Evolutionary conservation across 345 rosid species (phyloP).

Genomic region (Isatis tinctoria): DNA sequence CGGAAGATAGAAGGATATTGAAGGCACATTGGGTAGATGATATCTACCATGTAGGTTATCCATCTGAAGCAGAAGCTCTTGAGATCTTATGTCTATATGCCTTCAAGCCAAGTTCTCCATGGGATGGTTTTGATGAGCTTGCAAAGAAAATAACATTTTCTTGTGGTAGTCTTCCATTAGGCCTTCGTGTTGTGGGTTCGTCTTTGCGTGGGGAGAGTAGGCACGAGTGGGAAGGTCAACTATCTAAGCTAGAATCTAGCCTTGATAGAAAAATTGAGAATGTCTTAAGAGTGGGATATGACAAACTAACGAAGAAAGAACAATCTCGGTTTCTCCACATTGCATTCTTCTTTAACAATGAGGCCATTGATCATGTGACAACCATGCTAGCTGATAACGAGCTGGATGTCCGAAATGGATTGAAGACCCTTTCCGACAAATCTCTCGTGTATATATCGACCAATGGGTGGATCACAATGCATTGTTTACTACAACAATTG

Average conservation of each 20-base stretch:
- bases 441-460: constrained; percentile 15
- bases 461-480: constrained; percentile 10
- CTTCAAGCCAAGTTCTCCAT: not conserved
- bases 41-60: constrained; percentile 1
- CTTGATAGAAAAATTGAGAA: constrained; percentile 16
- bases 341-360: constrained; percentile 32
- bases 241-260: constrained; percentile 14
- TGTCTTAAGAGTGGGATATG: constrained; percentile 23
- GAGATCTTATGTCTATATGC: constrained; percentile 11
- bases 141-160: not conserved
- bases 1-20: constrained; percentile 35
- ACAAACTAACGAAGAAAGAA: constrained; percentile 13
- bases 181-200: constrained; percentile 34
- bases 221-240: constrained; percentile 19
- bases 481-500: constrained; percentile 29
- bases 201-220: not conserved
- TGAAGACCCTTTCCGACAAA: constrained; percentile 19
- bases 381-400: constrained; percentile 6
- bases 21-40: not conserved
- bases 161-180: constrained; percentile 33
- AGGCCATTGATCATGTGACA: not conserved
- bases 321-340: constrained; percentile 34
- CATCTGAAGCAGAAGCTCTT: constrained; percentile 9
- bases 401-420: not conserved
- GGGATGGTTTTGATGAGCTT: not conserved